phyloP scores from a whole-genome alignment of 768 basidiomycete genomes.

The Lentinula raphanica region DNA sequence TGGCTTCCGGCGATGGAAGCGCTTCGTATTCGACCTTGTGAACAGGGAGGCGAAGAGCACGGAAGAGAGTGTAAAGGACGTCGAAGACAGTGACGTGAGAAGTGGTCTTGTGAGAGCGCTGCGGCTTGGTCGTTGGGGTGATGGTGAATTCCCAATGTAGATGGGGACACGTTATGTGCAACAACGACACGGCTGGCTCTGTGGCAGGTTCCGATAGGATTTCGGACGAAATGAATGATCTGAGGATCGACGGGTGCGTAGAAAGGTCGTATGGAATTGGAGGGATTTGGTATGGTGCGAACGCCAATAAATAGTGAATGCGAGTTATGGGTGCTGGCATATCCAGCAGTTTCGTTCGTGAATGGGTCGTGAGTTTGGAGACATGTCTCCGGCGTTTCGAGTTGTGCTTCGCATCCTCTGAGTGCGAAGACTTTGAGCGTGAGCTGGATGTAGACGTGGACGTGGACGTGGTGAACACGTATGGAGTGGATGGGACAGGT shows the following conservation, averaged over 20 bases:
- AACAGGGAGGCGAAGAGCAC: conserved; percentile 35
- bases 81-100: conserved; percentile 36
- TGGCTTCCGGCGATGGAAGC: conserved; percentile 26
- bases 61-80: conserved; percentile 42
- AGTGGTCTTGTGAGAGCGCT: conserved; percentile 13
- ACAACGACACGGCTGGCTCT: conserved; percentile 30
- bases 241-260: conserved; percentile 24
- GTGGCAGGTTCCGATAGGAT: conserved; percentile 40
- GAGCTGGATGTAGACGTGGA: not conserved
- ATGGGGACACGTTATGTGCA: conserved; percentile 30
- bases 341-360: not conserved
- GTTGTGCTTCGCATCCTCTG: not conserved
- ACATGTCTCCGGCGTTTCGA: conserved; percentile 2
- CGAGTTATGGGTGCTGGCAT: not conserved
- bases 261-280: conserved; percentile 35
- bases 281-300: conserved; percentile 26
- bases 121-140: conserved; percentile 16
- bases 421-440: not conserved
- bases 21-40: conserved; percentile 34
- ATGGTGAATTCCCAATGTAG: conserved; percentile 26
- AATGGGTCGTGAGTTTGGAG: conserved; percentile 1
- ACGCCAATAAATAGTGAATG: conserved; percentile 19
- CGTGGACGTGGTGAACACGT: not conserved
- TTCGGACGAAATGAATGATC: conserved; percentile 18
- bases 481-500: conserved; percentile 2